These are phyloP conservation scores for Coniella lustricola DNA, from an alignment of 2,329 filamentous ascomycete genomes.

Conservation along the genomic window DNA sequence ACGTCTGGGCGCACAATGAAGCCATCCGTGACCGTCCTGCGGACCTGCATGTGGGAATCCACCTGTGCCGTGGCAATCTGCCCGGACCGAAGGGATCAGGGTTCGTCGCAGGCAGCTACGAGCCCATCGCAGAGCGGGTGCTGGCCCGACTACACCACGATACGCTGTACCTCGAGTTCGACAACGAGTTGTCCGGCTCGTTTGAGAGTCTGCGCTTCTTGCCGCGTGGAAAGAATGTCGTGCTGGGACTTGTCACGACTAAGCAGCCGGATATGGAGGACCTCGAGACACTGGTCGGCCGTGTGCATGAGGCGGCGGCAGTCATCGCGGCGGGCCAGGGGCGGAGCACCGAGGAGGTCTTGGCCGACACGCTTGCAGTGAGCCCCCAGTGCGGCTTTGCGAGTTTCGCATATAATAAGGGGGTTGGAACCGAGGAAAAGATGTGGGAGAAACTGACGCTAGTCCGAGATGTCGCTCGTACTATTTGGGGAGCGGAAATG, in stretches of 20 bases:
- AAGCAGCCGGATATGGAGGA: slow-evolving; percentile 42
- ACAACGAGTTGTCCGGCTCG: slow-evolving; percentile 38
- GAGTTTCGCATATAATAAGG: slow-evolving; percentile 20
- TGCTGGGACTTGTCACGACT: slow-evolving; percentile 43
- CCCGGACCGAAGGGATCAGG: slow-evolving; percentile 29
- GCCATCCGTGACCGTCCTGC: slow-evolving; percentile 32
- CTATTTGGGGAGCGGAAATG: slow-evolving; percentile 1
- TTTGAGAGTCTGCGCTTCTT: slow-evolving; percentile 43
- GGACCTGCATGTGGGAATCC: slow-evolving; percentile 57
- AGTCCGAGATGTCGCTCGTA: slow-evolving; percentile 2
- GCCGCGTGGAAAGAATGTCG: slow-evolving; percentile 41
- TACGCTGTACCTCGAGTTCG: slow-evolving; percentile 48
- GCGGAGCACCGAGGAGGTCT: slow-evolving; percentile 44
- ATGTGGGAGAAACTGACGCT: slow-evolving; percentile 6
- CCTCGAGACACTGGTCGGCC: slow-evolving; percentile 34
- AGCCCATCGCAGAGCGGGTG: slow-evolving; percentile 41
- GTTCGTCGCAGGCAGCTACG: slow-evolving; percentile 44
- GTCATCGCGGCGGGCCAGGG: slow-evolving; percentile 52
- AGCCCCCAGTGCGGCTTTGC: slow-evolving; percentile 48
- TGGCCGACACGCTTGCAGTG: slow-evolving; percentile 46
- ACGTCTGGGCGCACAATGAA: slow-evolving; percentile 56
- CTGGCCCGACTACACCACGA: slow-evolving; percentile 42
- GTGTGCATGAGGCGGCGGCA: slow-evolving; percentile 40
- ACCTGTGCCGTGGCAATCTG: slow-evolving; percentile 44
- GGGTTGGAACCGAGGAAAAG: not conserved